Base-by-base conservation (phyloP, 805 yeast species). In the Lachancea meyersii region DNA sequence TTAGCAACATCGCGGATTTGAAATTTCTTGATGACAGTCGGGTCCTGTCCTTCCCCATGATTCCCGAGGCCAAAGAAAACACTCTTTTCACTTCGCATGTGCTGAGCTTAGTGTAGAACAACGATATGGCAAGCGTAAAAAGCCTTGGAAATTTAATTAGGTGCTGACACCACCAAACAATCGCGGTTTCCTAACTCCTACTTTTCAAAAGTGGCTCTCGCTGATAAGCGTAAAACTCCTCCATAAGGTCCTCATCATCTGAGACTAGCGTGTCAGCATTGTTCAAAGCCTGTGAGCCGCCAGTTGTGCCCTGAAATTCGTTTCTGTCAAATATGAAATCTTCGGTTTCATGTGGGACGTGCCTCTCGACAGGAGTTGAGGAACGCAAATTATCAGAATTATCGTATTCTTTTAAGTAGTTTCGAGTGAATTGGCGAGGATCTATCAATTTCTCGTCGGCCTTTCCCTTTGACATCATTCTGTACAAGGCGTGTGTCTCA, bases 41-140 rank as follows among this genome's bases (percentile, higher is more conserved):
- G 39, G 30, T 22, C n/a, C 39, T 24, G 7, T 16, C 33, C 23
- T 18, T 37, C 17, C 33, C 17, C 16, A 27, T 26, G 8, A 37
- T n/a, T 21, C 22, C 31, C 18, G 30, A 4, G 23, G 26, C n/a
- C 22, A 31, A n/a, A 6, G 46, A 31, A 30, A 22, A 43, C 30
- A 22, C 19, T 24, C 26, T 21, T 13, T 43, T 42, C 18, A 37
- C 37, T 22, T 31, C 42, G 21, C 38, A 16, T 17, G 46, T 8
- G 38, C 41, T 43, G 16, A 43, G 17, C 9, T 30, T 43, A n/a
- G 46, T 43, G 33, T 43, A 43, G 26, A 28, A 43, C 13, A 43
- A 21, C 16, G 46, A 31, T 21, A 43, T 31, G 31, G 42, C 46
- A 13, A 37, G 33, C 18, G 31, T n/a, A 11, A 43, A 43, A 7